phyloP scores from a whole-genome alignment of 1,284 basidiomycete species.

The Marasmius sp. region DNA sequence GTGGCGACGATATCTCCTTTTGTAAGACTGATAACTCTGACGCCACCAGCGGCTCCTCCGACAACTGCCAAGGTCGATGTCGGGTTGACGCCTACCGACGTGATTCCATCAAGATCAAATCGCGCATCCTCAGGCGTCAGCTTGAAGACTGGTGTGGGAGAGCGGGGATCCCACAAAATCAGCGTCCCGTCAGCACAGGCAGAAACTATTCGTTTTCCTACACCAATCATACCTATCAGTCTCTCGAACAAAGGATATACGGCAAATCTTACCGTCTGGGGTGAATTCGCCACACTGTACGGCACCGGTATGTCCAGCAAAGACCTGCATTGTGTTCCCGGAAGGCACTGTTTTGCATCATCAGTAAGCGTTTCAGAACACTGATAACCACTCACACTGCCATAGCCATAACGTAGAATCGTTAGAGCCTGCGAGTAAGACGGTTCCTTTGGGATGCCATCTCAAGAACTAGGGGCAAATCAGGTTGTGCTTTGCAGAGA shows the following conservation, averaged over 20 bases:
- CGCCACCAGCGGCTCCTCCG: constrained; percentile 80
- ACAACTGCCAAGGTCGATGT: constrained; percentile 87
- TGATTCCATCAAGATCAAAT: constrained; percentile 81
- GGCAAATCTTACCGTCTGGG: constrained; percentile 65
- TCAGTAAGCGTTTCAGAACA: neutral
- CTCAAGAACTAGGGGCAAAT: constrained; percentile 69
- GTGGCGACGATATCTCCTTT: constrained; percentile 84
- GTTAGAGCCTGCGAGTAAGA: constrained; percentile 89
- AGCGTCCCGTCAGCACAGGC: constrained; percentile 84
- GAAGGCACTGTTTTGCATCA: constrained; percentile 74
- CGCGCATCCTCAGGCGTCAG: constrained; percentile 73
- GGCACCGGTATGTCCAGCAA: constrained; percentile 86
- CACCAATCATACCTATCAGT: constrained; percentile 4
- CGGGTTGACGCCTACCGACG: constrained; percentile 82
- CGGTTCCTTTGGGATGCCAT: constrained; percentile 95
- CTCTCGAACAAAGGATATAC: constrained; percentile 1
- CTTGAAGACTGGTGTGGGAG: constrained; percentile 77
- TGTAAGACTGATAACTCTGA: constrained; percentile 83
- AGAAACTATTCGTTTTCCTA: constrained; percentile 87
- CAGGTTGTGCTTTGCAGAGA: neutral
- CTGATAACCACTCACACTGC: constrained; percentile 65
- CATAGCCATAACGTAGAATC: constrained; percentile 98
- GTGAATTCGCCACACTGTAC: constrained; percentile 92
- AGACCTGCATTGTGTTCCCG: constrained; percentile 94
- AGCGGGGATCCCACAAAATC: constrained; percentile 92